Percentiles rank a stretch among this genome's conserved stretches.
phyloP scores from a whole-genome alignment of 177 flowering plant genomes.

The Vitis hybrid region DNA sequence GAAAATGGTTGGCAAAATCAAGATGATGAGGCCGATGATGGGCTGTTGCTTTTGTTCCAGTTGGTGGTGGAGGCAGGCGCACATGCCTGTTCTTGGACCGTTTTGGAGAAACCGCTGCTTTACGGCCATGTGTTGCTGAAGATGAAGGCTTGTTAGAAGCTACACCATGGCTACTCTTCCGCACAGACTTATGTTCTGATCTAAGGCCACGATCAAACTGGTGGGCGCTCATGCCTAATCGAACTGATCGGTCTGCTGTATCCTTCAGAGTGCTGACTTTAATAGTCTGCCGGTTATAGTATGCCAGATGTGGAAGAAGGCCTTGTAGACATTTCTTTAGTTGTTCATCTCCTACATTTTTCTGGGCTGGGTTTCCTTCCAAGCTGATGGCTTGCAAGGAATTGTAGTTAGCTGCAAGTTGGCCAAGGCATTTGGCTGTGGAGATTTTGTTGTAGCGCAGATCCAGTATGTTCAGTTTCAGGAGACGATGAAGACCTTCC shows the following conservation, averaged over 20 bases:
- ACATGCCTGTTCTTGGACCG: slow-evolving; percentile 48
- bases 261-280: slow-evolving; percentile 67
- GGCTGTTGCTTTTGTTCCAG: slow-evolving; percentile 34
- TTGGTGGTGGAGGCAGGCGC: slow-evolving; percentile 64
- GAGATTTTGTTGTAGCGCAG: slow-evolving; percentile 92
- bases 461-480: slow-evolving; percentile 77
- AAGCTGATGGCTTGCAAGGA: slow-evolving; percentile 86
- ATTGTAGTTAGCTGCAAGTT: slow-evolving; percentile 91
- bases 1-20: slow-evolving; percentile 36
- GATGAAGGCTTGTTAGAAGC: slow-evolving; percentile 36
- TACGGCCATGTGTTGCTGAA: slow-evolving; percentile 46
- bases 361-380: slow-evolving; percentile 97
- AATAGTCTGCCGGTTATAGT: slow-evolving; percentile 74
- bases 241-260: slow-evolving; percentile 54
- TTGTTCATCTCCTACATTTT: slow-evolving; percentile 91
- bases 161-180: slow-evolving; percentile 50
- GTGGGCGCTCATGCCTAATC: slow-evolving; percentile 51
- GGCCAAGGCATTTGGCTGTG: slow-evolving; percentile 86
- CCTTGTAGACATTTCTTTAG: slow-evolving; percentile 74
- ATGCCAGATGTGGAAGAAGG: slow-evolving; percentile 75
- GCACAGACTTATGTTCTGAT: slow-evolving; percentile 52
- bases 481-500: slow-evolving; percentile 95
- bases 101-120: slow-evolving; percentile 38
- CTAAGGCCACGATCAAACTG: slow-evolving; percentile 58
- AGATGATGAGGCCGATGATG: slow-evolving; percentile 25